Evolutionary conservation across 306 rosid species (phyloP), one percentile per base, ranked within the genome.

Genomic region (Prunus mume): DNA sequence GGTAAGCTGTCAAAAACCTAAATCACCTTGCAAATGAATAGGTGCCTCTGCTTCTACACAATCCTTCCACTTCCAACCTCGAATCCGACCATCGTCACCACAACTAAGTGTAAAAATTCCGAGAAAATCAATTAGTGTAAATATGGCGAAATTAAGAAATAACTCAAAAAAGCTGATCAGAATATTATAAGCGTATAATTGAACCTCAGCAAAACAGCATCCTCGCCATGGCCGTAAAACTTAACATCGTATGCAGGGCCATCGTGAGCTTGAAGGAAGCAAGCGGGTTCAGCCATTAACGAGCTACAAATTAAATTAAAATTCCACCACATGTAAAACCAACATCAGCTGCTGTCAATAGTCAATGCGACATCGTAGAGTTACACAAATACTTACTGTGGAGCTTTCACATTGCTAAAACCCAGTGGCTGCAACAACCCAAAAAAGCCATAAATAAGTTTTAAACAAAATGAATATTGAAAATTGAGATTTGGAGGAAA

Each of bases 81-180:
- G 91, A 75, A 92, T 87, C 65, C 88, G 88, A 30, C 97, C 98
- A 77, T 95, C 98, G 72, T 94, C 98, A 3, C 97, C 98, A n/a
- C 98, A 92, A 70, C 97, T 91, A 81, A 76, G 81, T 54, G 45
- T 30, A 22, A 76, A 54, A 57, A 71, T 65, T 64, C 72, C 47
- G 24, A 34, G 15, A 46, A 56, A 30, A 27, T 2, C 22, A 62
- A 52, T 6, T 17, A 46, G 46, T 28, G 22, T 2, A 24, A 34
- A 11, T 14, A 19, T 17, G 38, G 3, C 24, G 47, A 51, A 47
- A n/a, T 20, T 6, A 12, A 3, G 2, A 27, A 74, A 50, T 32
- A 13, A 54, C 55, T 30, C 38, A 15, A 63, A 28, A 13, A 56
- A 64, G 27, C 3, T 11, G 1, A 13, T 12, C 13, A 24, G 12